phyloP scores from a whole-genome alignment of 306 rosid genomes.

The Adenanthera pavonina region DNA sequence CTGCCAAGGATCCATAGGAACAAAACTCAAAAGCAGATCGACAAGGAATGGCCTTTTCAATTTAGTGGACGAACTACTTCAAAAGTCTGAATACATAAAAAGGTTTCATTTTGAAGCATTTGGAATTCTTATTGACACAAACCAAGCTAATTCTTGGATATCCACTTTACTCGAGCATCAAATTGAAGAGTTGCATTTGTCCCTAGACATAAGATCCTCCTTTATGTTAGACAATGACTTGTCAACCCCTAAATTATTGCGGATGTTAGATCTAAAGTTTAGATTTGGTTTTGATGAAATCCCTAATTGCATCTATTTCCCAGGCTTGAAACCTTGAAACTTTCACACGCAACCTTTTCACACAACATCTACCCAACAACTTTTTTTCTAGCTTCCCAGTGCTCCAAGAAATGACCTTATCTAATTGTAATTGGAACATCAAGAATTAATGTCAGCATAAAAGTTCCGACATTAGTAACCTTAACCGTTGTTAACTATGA shows the following conservation, averaged over 20 bases:
- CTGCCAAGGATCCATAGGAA: too few species aligned
- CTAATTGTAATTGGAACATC: neutral
- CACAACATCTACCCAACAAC: slow-evolving; percentile 10
- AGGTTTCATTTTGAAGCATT: neutral
- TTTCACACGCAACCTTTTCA: slow-evolving; percentile 9
- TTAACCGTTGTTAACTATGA: neutral
- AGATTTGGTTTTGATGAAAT: neutral
- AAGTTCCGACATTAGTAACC: slow-evolving; percentile 1
- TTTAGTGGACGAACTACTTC: slow-evolving; percentile 23
- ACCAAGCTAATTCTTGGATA: neutral
- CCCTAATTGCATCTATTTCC: neutral
- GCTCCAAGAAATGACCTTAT: slow-evolving; percentile 18
- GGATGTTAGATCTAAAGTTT: neutral
- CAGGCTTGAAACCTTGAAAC: slow-evolving; percentile 18
- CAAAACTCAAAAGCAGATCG: neutral
- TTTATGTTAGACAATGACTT: slow-evolving; percentile 20
- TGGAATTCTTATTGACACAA: neutral
- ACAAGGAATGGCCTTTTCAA: neutral
- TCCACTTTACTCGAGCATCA: slow-evolving; percentile 15
- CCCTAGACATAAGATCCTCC: neutral
- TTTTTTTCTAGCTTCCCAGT: slow-evolving; percentile 28
- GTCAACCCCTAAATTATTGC: slow-evolving; percentile 13
- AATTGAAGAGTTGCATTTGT: slow-evolving; percentile 17
- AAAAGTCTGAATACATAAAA: neutral
- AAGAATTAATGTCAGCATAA: neutral